Evolutionary conservation across 2,329 filamentous ascomycete genomes (phyloP).

Genomic region (Botrytis squamosa): DNA sequence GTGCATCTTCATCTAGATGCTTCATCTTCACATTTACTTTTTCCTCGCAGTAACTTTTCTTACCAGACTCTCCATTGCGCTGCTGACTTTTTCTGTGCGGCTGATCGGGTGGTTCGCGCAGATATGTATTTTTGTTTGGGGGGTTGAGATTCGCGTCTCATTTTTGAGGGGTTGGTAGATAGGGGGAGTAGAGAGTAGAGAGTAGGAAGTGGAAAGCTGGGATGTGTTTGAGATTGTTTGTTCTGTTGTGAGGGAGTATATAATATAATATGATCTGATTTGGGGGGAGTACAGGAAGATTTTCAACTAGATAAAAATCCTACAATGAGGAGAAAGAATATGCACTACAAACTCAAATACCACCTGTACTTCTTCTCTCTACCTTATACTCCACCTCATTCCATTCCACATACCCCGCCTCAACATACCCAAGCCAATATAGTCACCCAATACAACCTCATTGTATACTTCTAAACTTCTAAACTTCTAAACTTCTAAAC

Average conservation of each 20-base stretch:
- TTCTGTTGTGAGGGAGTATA: too few relatives aligned
- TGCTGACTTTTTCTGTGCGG: not conserved
- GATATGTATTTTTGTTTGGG: not conserved
- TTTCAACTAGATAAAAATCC: not conserved
- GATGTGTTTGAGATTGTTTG: too few relatives aligned
- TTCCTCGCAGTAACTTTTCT: not conserved
- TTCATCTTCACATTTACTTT: rapidly evolving
- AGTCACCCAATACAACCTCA: not conserved
- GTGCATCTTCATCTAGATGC: not conserved
- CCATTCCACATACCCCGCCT: not conserved
- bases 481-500: too few relatives aligned
- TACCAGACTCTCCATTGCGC: not conserved
- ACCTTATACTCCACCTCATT: not conserved
- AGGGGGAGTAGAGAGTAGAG: too few relatives aligned
- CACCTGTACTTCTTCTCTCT: not conserved
- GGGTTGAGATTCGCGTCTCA: not conserved
- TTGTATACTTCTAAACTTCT: too few relatives aligned
- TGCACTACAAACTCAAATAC: not conserved
- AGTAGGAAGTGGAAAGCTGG: not conserved
- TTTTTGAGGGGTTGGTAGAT: too few relatives aligned
- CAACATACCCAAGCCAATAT: not conserved
- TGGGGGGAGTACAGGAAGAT: not conserved
- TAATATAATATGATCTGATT: not conserved
- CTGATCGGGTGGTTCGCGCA: not conserved
- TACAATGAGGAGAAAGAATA: rapidly evolving